Percentiles rank a stretch among this genome's conserved stretches.
These are phyloP conservation scores for Pholiota microspora DNA, from an alignment of 768 basidiomycete genomes.

Conservation along the genomic window DNA sequence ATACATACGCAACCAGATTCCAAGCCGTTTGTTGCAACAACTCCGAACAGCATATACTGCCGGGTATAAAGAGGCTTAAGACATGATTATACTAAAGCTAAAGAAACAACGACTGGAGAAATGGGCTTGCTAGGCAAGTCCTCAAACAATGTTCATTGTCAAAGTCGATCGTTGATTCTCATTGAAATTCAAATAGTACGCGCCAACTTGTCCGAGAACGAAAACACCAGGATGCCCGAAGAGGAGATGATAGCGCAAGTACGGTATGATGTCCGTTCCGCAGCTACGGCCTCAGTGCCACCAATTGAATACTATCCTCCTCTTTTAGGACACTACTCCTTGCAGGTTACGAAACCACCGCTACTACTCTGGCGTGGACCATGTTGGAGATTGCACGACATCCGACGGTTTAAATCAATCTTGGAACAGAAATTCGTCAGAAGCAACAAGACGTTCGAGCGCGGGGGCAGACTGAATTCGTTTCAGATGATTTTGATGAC, in stretches of 20 bases:
- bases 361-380: conserved; percentile 57
- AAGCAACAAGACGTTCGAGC: conserved; percentile 31
- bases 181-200: conserved; percentile 32
- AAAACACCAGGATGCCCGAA: conserved; percentile 37
- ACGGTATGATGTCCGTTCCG: conserved; percentile 37
- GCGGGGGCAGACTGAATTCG: conserved; percentile 37
- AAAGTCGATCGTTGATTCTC: not conserved
- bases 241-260: conserved; percentile 48
- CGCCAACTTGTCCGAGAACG: conserved; percentile 49
- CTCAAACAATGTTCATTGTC: no score
- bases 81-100: conserved; percentile 34
- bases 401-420: conserved; percentile 54
- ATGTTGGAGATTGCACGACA: conserved; percentile 60
- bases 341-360: conserved; percentile 61
- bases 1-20: conserved; percentile 29
- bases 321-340: conserved; percentile 50
- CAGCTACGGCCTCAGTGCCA: not conserved
- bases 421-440: conserved; percentile 59
- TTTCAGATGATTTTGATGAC: conserved; percentile 41
- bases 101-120: conserved; percentile 32
- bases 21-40: conserved; percentile 28
- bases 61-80: conserved; percentile 30
- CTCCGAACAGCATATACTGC: conserved; percentile 30
- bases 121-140: conserved; percentile 41
- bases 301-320: not conserved